Evolutionary conservation across 768 basidiomycete genomes (phyloP).

Genomic region (Leccinum rimulosum): DNA sequence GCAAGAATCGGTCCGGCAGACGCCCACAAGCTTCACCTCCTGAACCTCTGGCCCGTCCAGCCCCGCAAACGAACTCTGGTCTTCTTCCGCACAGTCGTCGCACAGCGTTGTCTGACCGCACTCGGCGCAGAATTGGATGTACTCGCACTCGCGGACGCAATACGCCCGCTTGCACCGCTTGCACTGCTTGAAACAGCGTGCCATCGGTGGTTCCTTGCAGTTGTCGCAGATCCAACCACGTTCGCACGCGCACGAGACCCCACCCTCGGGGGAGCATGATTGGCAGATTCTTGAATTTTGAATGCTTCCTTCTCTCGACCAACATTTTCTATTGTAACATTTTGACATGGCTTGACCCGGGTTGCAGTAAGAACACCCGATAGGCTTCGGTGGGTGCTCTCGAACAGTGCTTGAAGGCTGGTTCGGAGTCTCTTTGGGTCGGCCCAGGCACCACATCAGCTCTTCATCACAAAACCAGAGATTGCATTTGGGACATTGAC

Average conservation of each 20-base stretch:
- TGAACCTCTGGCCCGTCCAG: too few relatives aligned
- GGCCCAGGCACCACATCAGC: constrained; percentile 23
- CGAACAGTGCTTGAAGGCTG: background rate
- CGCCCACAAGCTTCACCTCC: too few relatives aligned
- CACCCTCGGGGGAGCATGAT: constrained; percentile 18
- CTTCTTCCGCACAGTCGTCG: background rate
- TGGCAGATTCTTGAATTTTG: constrained; percentile 10
- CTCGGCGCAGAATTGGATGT: constrained; percentile 21
- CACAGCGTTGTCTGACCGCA: constrained; percentile 20
- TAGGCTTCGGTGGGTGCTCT: constrained; percentile 13
- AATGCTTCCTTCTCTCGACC: constrained; percentile 11
- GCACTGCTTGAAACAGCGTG: constrained; percentile 14
- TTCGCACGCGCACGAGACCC: constrained; percentile 22
- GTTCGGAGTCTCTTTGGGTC: constrained; percentile 8
- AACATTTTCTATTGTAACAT: constrained; percentile 14
- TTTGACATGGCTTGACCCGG: background rate
- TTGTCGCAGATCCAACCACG: constrained; percentile 24
- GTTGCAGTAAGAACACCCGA: constrained; percentile 15
- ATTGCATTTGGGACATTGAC: constrained; percentile 20
- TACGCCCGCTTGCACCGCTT: constrained; percentile 16
- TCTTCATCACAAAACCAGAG: constrained; percentile 22
- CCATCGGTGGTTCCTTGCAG: constrained; percentile 11
- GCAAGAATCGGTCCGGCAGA: too few relatives aligned
- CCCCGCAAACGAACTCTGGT: too few relatives aligned
- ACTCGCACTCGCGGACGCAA: constrained; percentile 19